Percentiles rank a stretch among this genome's conserved stretches.
Conservation (phyloP, 2,329 filamentous ascomycete genomes). For the Trichoderma sp. region DNA sequence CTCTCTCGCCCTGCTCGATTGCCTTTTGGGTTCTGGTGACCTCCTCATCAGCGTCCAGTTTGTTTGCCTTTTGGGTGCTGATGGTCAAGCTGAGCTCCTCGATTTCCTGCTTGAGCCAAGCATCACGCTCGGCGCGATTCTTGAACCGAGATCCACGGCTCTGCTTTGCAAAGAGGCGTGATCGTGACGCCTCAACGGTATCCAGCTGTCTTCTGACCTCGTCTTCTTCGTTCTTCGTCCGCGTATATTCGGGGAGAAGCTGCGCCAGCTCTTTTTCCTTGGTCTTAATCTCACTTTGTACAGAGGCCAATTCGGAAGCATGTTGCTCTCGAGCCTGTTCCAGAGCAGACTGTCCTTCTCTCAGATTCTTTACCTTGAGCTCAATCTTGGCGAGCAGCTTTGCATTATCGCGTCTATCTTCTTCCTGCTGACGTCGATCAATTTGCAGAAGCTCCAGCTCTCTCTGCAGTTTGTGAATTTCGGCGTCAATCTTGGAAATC, state of each 20-base stretch:
- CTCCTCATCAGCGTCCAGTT: conserved; percentile 82
- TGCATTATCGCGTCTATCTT: conserved; percentile 81
- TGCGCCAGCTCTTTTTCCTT: conserved; percentile 76
- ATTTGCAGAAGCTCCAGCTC: conserved; percentile 82
- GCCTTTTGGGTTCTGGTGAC: conserved; percentile 69
- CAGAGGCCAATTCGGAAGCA: conserved; percentile 68
- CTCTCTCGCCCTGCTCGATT: conserved; percentile 70
- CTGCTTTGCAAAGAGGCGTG: conserved; percentile 88
- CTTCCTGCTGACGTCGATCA: conserved; percentile 84
- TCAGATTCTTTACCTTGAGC: conserved; percentile 76
- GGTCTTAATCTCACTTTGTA: conserved; percentile 71
- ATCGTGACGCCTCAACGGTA: conserved; percentile 70
- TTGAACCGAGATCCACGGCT: conserved; percentile 83
- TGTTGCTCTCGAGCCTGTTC: conserved; percentile 73
- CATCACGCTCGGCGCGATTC: conserved; percentile 85
- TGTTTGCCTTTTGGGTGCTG: conserved; percentile 78
- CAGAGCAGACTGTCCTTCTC: conserved; percentile 77
- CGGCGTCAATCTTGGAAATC: conserved; percentile 72
- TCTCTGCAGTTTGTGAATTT: conserved; percentile 78
- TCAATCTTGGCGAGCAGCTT: conserved; percentile 83
- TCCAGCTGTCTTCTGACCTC: conserved; percentile 71
- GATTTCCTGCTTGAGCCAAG: conserved; percentile 78
- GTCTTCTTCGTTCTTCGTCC: conserved; percentile 71
- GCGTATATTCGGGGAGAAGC: conserved; percentile 75
- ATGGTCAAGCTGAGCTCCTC: conserved; percentile 75